phyloP scores from a whole-genome alignment of 768 basidiomycete species.

The Lentinula sp. region DNA sequence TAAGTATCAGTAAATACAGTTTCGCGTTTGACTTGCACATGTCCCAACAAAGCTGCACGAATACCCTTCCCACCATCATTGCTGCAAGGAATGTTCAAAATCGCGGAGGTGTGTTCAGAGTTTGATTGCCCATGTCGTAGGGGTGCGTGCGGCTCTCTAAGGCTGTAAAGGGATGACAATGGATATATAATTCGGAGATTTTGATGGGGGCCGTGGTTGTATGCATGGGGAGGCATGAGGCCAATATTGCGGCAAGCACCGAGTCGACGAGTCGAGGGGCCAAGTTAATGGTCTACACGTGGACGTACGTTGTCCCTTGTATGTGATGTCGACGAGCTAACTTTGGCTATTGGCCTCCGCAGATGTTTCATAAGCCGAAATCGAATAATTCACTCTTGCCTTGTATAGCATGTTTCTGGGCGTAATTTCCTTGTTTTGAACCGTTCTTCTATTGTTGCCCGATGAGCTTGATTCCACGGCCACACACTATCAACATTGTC shows the following conservation, averaged over 20 bases:
- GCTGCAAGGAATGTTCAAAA: not conserved
- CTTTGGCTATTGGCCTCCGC: not conserved
- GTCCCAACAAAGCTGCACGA: not conserved
- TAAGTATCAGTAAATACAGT: not conserved
- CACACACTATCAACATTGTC: not conserved
- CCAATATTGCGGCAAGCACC: not conserved
- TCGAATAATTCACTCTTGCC: not conserved
- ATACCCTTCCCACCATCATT: not conserved
- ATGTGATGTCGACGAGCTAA: constrained; percentile 1
- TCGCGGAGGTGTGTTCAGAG: not conserved
- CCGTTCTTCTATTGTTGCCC: not conserved
- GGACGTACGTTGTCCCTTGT: not conserved
- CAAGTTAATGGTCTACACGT: not conserved
- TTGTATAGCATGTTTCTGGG: not conserved
- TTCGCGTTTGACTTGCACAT: not conserved
- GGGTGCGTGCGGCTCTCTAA: not conserved
- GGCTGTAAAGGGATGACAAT: not conserved
- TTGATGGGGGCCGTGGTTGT: not conserved
- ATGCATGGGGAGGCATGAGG: not conserved
- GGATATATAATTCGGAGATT: not conserved
- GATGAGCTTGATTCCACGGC: not conserved
- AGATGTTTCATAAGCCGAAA: not conserved
- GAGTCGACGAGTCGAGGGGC: not conserved
- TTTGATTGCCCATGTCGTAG: not conserved
- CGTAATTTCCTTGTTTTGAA: not conserved